Base-by-base conservation (phyloP, 345 rosid genomes). In the Corchorus olitorius region DNA sequence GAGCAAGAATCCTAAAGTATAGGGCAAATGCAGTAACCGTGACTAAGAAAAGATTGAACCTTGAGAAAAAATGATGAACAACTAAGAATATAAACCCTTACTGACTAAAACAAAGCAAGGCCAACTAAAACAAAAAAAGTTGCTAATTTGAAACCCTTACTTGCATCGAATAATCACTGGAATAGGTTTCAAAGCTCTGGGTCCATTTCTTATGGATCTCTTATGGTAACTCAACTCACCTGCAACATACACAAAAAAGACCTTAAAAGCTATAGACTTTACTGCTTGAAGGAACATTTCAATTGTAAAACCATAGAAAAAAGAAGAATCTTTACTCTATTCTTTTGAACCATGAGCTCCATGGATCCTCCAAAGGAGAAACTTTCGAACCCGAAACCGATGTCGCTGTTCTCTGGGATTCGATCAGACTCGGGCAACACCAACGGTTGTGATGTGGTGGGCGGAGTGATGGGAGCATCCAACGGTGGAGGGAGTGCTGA, bases 331-430 rank as follows among this genome's bases (percentile, higher is more conserved):
- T 3, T 70, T 48, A 89, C 98, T 93, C 87, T 94, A 80, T 74
- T 90, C 78, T 88, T 94, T 20, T 97, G 98, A n/a, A 90, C 97
- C 98, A 94, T 94, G 60, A 94, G 89, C 74, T 94, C 98, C 95
- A 94, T 85, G 74, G 89, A 79, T 69, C 94, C 93, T 65, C 75
- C 85, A 19, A 83, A 76, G 1, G 77, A 70, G 74, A 85, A 92
- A 79, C 72, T 76, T 1, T 90, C 92, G 39, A 83, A 56, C 64
- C 89, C 90, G 19, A 79, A 76, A 20, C 81, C 86, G 5, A 77
- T 68, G 60, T 63, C 71, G 53, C 80, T 80, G 33, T 11, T 43
- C 63, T 86, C 86, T 6, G 77, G 83, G 74, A 48, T 78, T 72
- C 67, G 78, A 52, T 89, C 84, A 27, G 66, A 79, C 81, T 88